Base-by-base conservation (phyloP, 2,329 filamentous ascomycete species). In the Paecilomyces formosus region DNA sequence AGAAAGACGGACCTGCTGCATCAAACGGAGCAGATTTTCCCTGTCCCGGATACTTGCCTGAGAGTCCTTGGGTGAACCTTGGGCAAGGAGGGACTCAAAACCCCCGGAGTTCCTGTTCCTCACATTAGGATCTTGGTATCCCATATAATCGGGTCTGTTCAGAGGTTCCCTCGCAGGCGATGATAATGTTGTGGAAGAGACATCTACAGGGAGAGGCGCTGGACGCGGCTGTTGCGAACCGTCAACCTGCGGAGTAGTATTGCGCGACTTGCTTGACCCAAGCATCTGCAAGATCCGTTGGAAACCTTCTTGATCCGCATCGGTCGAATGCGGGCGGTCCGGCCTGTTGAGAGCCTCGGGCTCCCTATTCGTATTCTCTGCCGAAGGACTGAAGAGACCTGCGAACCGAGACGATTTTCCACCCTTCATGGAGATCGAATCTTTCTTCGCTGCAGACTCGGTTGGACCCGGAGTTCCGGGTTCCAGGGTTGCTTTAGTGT, bases 11-110 rank as follows among this genome's bases (percentile, higher is more conserved):
- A 80, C 77, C 66, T 83, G 80, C 64, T 88, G 85, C 89, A 96
- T 94, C 30, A 96, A 81, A 61, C 87, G 89, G 74, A 96, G 89
- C 54, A 96, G 78, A 70, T 94, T 92, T 63, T 95, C 89, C n/a
- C 88, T 85, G 65, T 93, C 89, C 65, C 81, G 84, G 70, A 82
- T 86, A 69, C 78, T 67, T 61, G 62, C 68, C 62, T 71, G 74
- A 66, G 76, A 57, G 61, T 77, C 68, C 71, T 74, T 71, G 58
- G 73, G 61, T 72, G 71, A 31, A 74, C 65, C 63, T 31, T 70
- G 65, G 5, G 63, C 57, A 30, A 72, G 60, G 1, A 70, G 61
- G 56, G 63, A 65, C 54, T 74, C 72, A 11, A 71, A 63, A 1
- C 67, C 63, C 15, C 61, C 52, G 4, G 70, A 64, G 1, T 62